These are phyloP conservation scores for Bidens hawaiensis DNA, from an alignment of 140 eudicot genomes.

Conservation along the genomic window DNA sequence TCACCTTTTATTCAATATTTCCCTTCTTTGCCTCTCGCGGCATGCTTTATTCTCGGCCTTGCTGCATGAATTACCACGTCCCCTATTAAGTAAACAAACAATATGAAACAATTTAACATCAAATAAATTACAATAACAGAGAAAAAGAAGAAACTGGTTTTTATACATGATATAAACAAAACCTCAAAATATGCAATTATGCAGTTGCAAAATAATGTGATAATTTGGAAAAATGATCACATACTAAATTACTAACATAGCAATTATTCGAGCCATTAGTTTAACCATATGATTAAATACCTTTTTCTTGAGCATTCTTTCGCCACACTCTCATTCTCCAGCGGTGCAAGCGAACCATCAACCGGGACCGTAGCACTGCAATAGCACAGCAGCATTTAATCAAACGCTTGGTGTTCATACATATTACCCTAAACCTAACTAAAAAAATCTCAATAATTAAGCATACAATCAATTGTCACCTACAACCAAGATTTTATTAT, in stretches of 20 bases:
- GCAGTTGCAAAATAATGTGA: too few species aligned
- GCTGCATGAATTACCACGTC: slow-evolving; percentile 42
- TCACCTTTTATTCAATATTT: slow-evolving; percentile 71
- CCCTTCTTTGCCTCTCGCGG: slow-evolving; percentile 81
- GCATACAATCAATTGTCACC: not conserved
- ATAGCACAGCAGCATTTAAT: slow-evolving; percentile 16
- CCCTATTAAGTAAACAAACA: too few species aligned
- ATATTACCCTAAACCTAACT: not conserved
- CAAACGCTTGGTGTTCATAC: too few species aligned
- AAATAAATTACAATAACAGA: not conserved
- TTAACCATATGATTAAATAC: too few species aligned
- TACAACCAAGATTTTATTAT: too few species aligned
- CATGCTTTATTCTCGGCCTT: slow-evolving; percentile 68
- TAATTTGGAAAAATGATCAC: too few species aligned
- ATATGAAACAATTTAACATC: too few species aligned
- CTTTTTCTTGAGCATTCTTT: slow-evolving; percentile 56
- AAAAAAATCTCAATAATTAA: not conserved
- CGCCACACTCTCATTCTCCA: slow-evolving; percentile 27
- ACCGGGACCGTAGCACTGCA: slow-evolving; percentile 40
- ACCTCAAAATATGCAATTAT: too few species aligned
- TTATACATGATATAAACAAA: too few species aligned
- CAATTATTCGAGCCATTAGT: too few species aligned
- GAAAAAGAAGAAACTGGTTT: too few species aligned
- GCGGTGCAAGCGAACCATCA: slow-evolving; percentile 38
- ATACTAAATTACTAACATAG: too few species aligned